A percentile compares a stretch with the other conserved stretches of the same genome.
phyloP scores from a whole-genome alignment of 1,139 yeast genomes.

The Hyphopichia khmerensis region DNA sequence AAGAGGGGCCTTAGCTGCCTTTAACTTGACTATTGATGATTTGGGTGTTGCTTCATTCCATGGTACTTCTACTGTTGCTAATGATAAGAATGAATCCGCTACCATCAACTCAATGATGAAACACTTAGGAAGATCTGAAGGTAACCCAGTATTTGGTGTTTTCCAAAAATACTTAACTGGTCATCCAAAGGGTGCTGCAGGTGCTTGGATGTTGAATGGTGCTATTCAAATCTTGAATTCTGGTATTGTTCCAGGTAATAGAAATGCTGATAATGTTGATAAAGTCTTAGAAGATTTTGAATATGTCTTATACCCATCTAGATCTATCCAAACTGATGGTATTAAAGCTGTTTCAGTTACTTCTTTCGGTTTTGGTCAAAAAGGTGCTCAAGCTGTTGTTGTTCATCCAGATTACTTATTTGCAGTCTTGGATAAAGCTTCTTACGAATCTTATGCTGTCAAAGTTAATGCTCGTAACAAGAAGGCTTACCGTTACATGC shows the following conservation, averaged over 20 bases:
- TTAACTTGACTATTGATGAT: slow-evolving; percentile 90
- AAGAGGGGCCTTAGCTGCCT: slow-evolving; percentile 95
- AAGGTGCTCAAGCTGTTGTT: slow-evolving; percentile 95
- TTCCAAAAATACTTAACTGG: slow-evolving; percentile 99
- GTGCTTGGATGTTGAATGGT: slow-evolving; percentile 99
- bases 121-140: slow-evolving; percentile 95
- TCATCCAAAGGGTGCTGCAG: slow-evolving; percentile 99
- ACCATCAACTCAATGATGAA: slow-evolving; percentile 89
- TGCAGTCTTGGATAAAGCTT: slow-evolving; percentile 70
- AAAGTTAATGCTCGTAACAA: slow-evolving; percentile 83
- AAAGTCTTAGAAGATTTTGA: slow-evolving; percentile 76
- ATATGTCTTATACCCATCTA: slow-evolving; percentile 90
- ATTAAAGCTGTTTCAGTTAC: slow-evolving; percentile 96
- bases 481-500: slow-evolving; percentile 93
- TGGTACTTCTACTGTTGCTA: slow-evolving; percentile 97
- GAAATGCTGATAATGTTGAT: slow-evolving; percentile 97
- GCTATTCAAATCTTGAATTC: slow-evolving; percentile 88
- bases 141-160: slow-evolving; percentile 96
- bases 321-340: slow-evolving; percentile 92
- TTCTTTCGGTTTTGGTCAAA: slow-evolving; percentile 98
- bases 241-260: slow-evolving; percentile 97
- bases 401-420: slow-evolving; percentile 92
- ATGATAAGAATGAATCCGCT: slow-evolving; percentile 95
- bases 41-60: slow-evolving; percentile 98
- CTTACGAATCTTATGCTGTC: slow-evolving; percentile 66